Conservation (phyloP, 306 rosid genomes). For the Corylus avellana region DNA sequence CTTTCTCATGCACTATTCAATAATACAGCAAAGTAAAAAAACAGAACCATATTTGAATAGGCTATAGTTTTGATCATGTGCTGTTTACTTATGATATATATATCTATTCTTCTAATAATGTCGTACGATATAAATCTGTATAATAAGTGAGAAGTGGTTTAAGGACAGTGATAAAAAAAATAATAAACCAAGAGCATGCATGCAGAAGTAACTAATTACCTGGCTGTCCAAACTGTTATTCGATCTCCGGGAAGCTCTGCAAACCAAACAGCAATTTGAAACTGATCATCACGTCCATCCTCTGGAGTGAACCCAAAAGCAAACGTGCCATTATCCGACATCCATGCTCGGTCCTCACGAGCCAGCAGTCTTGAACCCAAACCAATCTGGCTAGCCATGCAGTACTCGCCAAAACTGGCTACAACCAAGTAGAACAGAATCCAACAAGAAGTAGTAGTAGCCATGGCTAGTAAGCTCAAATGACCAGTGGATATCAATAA, state of each 20-base stretch:
- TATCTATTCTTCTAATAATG: neutral
- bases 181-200: neutral
- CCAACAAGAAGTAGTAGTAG: conserved; percentile 17
- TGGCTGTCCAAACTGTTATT: conserved; percentile 72
- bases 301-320: conserved; percentile 75
- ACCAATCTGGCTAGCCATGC: conserved; percentile 48
- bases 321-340: conserved; percentile 82
- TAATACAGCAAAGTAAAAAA: neutral
- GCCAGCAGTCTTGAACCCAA: conserved; percentile 67
- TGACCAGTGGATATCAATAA: neutral
- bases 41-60: no score
- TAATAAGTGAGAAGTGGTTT: neutral
- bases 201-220: conserved; percentile 25
- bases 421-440: conserved; percentile 29
- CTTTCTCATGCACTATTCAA: no score
- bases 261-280: conserved; percentile 78
- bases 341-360: conserved; percentile 46
- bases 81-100: no score
- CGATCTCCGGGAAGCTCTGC: conserved; percentile 75
- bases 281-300: conserved; percentile 18
- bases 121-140: neutral
- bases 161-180: neutral
- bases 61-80: no score
- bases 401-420: conserved; percentile 21
- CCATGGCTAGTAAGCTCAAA: conserved; percentile 27